Conservation (phyloP, 148 eudicot species). For the Silene latifolia region DNA sequence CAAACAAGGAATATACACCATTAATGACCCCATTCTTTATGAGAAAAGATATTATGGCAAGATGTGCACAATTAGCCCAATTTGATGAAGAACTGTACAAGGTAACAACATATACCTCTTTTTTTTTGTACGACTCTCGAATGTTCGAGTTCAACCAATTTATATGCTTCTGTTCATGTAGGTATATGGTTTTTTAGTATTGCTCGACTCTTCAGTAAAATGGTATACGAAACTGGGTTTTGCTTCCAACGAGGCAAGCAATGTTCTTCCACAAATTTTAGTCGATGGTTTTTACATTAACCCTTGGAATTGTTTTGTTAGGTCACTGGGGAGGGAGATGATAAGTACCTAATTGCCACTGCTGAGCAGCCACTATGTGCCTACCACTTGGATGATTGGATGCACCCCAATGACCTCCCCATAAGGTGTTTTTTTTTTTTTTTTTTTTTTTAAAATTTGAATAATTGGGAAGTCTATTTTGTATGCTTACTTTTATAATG, state of each 20-base stretch:
- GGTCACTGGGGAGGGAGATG: slow-evolving; percentile 96
- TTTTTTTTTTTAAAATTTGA: not conserved
- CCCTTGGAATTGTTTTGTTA: slow-evolving; percentile 19
- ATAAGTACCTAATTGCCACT: slow-evolving; percentile 94
- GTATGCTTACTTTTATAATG: slow-evolving; percentile 18
- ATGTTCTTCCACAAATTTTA: not conserved
- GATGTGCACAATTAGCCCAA: slow-evolving; percentile 96
- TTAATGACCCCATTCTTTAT: slow-evolving; percentile 95
- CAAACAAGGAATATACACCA: slow-evolving; percentile 53
- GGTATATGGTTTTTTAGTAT: not conserved
- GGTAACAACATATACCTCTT: slow-evolving; percentile 32
- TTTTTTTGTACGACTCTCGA: not conserved
- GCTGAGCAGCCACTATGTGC: slow-evolving; percentile 98
- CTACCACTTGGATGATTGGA: slow-evolving; percentile 60
- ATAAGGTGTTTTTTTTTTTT: slow-evolving; percentile 44
- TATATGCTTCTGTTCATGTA: not conserved
- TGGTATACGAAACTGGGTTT: not conserved
- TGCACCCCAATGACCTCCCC: slow-evolving; percentile 65
- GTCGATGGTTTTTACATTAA: slow-evolving; percentile 16
- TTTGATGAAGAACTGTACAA: slow-evolving; percentile 98
- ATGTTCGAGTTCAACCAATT: not conserved
- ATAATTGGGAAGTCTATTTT: not conserved
- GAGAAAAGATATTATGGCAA: slow-evolving; percentile 91
- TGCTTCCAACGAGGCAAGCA: not conserved
- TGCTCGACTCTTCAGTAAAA: not conserved